phyloP scores from a whole-genome alignment of 192 early-diverging fungal genomes.

The Martensiomyces pterosporus region DNA sequence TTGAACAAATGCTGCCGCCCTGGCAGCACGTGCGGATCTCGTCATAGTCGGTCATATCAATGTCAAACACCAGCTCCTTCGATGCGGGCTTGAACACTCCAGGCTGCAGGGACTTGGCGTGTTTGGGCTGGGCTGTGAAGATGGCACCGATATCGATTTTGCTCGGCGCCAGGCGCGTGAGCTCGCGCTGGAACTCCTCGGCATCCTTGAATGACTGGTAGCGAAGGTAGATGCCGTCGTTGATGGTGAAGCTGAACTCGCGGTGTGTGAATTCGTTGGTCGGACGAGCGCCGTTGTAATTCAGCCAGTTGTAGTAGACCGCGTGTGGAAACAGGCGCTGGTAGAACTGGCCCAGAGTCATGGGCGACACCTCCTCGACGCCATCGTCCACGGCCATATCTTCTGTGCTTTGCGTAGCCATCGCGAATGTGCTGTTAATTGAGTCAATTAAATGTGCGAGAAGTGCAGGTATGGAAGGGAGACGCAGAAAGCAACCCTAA shows the following conservation, averaged over 20 bases:
- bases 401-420: background rate
- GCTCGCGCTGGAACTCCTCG: slow-evolving; percentile 70
- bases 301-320: slow-evolving; percentile 80
- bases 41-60: slow-evolving; percentile 99
- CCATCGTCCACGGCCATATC: slow-evolving; percentile 20
- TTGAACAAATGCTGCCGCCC: slow-evolving; percentile 80
- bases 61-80: slow-evolving; percentile 96
- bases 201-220: slow-evolving; percentile 77
- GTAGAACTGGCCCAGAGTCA: slow-evolving; percentile 72
- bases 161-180: slow-evolving; percentile 70
- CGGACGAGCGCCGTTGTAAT: slow-evolving; percentile 51
- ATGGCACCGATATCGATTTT: slow-evolving; percentile 98
- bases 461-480: too few relatives aligned
- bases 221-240: slow-evolving; percentile 78
- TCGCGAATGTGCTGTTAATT: too few relatives aligned
- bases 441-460: too few relatives aligned
- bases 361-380: slow-evolving; percentile 30
- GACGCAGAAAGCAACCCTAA: too few relatives aligned
- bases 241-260: slow-evolving; percentile 89
- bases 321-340: slow-evolving; percentile 81
- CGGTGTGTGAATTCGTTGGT: slow-evolving; percentile 77
- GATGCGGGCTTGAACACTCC: slow-evolving; percentile 71
- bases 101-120: slow-evolving; percentile 70
- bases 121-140: slow-evolving; percentile 79
- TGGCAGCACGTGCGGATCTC: slow-evolving; percentile 93